These are phyloP conservation scores for Diutina rugosa DNA, from an alignment of 1,139 yeast species.

Conservation along the genomic window DNA sequence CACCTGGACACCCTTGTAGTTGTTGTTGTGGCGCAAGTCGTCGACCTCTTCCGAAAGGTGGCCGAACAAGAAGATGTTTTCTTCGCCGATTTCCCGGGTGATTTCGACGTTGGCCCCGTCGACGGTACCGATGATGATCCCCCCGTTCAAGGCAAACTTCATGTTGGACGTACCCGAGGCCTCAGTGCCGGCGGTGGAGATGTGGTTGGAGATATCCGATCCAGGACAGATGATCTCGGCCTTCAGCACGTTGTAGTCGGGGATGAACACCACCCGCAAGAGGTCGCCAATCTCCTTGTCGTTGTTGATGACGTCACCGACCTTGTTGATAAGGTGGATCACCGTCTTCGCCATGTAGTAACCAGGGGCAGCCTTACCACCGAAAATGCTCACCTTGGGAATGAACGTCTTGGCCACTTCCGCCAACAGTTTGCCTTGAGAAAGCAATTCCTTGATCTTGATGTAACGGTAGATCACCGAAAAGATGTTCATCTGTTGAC, in stretches of 20 bases:
- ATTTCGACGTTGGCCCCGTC: slow-evolving; percentile 97
- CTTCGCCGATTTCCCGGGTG: slow-evolving; percentile 87
- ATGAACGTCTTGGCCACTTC: slow-evolving; percentile 56
- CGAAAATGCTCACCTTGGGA: slow-evolving; percentile 73
- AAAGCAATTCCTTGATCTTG: slow-evolving; percentile 54
- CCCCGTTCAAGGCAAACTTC: slow-evolving; percentile 93
- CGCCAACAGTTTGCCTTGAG: slow-evolving; percentile 28
- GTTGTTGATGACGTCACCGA: slow-evolving; percentile 66
- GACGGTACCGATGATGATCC: slow-evolving; percentile 87
- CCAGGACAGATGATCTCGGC: slow-evolving; percentile 90
- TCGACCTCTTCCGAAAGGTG: slow-evolving; percentile 84
- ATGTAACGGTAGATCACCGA: slow-evolving; percentile 80
- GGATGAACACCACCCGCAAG: slow-evolving; percentile 77
- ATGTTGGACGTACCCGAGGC: slow-evolving; percentile 94
- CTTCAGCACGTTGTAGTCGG: slow-evolving; percentile 88
- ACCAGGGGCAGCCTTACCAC: slow-evolving; percentile 96
- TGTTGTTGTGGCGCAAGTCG: slow-evolving; percentile 66
- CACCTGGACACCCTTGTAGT: slow-evolving; percentile 39
- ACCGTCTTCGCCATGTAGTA: slow-evolving; percentile 90
- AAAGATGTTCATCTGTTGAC: slow-evolving; percentile 87
- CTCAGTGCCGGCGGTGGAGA: slow-evolving; percentile 97
- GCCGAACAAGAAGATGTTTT: slow-evolving; percentile 84
- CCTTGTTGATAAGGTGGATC: slow-evolving; percentile 74
- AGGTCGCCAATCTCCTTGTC: slow-evolving; percentile 65
- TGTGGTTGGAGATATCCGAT: slow-evolving; percentile 83